Evolutionary conservation across 345 rosid genomes (phyloP).

Genomic region (Passiflora organensis): DNA sequence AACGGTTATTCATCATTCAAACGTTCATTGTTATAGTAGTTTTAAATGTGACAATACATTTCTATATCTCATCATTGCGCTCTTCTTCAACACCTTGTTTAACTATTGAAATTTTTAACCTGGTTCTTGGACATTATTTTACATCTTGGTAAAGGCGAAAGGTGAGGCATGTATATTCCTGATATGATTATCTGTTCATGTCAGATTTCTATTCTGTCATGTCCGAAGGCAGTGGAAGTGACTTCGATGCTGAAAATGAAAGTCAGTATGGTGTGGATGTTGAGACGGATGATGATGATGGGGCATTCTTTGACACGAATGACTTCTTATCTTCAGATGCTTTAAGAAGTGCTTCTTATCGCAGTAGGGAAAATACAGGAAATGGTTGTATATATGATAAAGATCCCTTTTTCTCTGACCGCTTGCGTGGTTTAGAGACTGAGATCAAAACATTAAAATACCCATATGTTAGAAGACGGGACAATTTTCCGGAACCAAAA

Average conservation of each 20-base stretch:
- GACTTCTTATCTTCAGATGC: constrained; percentile 84
- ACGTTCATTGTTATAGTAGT: too few species aligned
- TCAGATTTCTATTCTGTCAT: constrained; percentile 96
- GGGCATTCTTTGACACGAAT: constrained; percentile 70
- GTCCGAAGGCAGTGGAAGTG: constrained; percentile 91
- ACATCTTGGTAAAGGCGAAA: background rate
- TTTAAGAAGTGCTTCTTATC: constrained; percentile 83
- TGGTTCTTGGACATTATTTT: background rate
- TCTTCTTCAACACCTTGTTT: too few species aligned
- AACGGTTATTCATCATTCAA: too few species aligned
- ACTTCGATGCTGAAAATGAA: constrained; percentile 83
- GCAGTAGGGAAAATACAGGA: constrained; percentile 66
- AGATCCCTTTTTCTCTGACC: constrained; percentile 58
- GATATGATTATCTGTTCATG: constrained; percentile 9
- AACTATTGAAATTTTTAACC: too few species aligned
- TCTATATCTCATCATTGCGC: too few species aligned
- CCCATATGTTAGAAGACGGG: constrained; percentile 83
- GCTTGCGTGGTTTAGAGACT: constrained; percentile 32
- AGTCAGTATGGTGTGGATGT: constrained; percentile 87
- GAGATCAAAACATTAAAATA: constrained; percentile 56
- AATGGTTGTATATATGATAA: constrained; percentile 50
- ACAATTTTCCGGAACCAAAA: constrained; percentile 88
- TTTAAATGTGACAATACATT: too few species aligned
- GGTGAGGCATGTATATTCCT: constrained; percentile 6
- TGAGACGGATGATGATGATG: constrained; percentile 91